Conservation (phyloP, 2,329 filamentous ascomycete genomes). For the Cercospora beticola region DNA sequence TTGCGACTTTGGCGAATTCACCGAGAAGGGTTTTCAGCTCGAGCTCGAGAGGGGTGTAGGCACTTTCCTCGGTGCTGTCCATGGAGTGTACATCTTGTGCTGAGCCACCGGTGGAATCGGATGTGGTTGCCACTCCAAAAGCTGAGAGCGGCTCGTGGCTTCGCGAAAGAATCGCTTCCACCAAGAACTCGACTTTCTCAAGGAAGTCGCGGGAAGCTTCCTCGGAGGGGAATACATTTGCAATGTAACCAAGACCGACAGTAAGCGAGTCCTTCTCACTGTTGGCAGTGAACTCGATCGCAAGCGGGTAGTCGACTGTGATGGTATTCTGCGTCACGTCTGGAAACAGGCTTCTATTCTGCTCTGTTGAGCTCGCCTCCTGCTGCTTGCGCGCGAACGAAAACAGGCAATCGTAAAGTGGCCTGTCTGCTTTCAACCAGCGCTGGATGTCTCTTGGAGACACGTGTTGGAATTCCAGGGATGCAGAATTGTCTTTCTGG, state of each 20-base stretch:
- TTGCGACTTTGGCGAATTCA: constrained; percentile 5
- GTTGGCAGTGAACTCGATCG: constrained; percentile 18
- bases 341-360: background rate
- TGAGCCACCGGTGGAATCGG: background rate
- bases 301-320: constrained; percentile 20
- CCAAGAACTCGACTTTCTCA: constrained; percentile 17
- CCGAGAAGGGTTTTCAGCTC: constrained; percentile 9
- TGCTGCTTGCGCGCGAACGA: constrained; percentile 16
- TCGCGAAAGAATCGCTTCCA: constrained; percentile 12
- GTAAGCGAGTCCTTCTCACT: constrained; percentile 9
- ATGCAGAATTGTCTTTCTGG: constrained; percentile 15
- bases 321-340: constrained; percentile 12
- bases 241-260: constrained; percentile 14
- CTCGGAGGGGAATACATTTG: background rate
- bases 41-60: constrained; percentile 13
- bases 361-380: background rate
- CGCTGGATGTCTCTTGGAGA: constrained; percentile 18
- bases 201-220: constrained; percentile 9
- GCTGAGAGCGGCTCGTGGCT: constrained; percentile 3
- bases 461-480: constrained; percentile 17
- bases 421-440: constrained; percentile 17
- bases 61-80: background rate
- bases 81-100: background rate
- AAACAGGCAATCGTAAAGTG: constrained; percentile 20
- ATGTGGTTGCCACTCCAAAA: background rate